phyloP scores from a whole-genome alignment of 2,329 filamentous ascomycete genomes.

The Macrophomina pseudophaseolina region DNA sequence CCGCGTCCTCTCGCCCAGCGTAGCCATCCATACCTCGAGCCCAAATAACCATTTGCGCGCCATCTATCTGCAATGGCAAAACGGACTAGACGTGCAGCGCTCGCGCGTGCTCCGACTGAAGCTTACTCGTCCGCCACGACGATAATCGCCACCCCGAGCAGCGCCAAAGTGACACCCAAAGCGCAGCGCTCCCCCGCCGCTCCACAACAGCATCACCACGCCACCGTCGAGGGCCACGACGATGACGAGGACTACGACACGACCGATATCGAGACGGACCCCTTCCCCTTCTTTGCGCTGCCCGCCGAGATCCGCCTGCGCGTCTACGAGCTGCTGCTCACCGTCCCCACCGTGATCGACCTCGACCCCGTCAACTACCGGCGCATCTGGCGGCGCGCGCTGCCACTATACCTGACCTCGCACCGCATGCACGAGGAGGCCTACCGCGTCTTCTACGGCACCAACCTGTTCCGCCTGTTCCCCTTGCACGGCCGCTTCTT shows the following conservation, averaged over 20 bases:
- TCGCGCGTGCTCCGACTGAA: constrained; percentile 2
- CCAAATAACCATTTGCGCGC: constrained; percentile 28
- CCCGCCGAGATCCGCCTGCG: constrained; percentile 59
- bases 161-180: background rate
- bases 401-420: constrained; percentile 70
- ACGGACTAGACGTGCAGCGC: background rate
- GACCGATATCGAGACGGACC: constrained; percentile 12
- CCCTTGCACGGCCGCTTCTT: constrained; percentile 64
- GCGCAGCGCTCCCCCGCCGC: too few species aligned
- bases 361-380: constrained; percentile 68
- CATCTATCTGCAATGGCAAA: constrained; percentile 5
- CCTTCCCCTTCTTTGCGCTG: constrained; percentile 59
- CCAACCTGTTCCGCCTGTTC: constrained; percentile 60
- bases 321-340: constrained; percentile 55
- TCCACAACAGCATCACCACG: background rate
- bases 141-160: background rate
- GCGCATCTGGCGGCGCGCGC: constrained; percentile 57
- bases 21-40: constrained; percentile 18
- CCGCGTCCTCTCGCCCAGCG: constrained; percentile 36
- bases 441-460: constrained; percentile 56
- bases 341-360: constrained; percentile 64
- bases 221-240: constrained; percentile 47
- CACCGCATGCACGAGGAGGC: constrained; percentile 57
- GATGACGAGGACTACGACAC: constrained; percentile 67
- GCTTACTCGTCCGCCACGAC: constrained; percentile 11